Evolutionary conservation across 116 monocot species (phyloP).

Genomic region (Trichopus zeylanicus): DNA sequence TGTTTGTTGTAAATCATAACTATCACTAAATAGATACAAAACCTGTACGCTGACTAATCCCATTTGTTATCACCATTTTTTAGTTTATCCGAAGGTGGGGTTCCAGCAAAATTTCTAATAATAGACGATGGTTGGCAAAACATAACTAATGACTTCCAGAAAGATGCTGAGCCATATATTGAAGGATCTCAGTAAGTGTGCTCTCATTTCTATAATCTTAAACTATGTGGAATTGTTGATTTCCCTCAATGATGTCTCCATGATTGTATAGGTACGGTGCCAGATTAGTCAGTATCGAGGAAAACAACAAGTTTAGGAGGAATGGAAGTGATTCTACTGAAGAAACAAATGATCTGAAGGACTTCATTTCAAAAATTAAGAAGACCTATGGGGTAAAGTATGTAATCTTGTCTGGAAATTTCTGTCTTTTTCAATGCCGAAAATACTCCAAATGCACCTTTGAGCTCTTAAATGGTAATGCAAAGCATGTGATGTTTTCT

Average conservation of each 20-base stretch:
- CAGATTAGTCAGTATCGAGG: slow-evolving; percentile 33
- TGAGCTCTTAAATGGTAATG: no score
- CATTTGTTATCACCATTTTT: background rate
- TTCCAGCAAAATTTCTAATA: slow-evolving; percentile 35
- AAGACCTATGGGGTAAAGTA: slow-evolving; percentile 28
- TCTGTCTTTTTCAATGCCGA: no score
- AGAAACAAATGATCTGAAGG: slow-evolving; percentile 12
- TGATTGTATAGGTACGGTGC: slow-evolving; percentile 25
- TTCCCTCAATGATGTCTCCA: background rate
- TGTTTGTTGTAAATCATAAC: background rate
- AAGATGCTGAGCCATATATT: slow-evolving; percentile 18
- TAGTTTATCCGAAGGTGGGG: slow-evolving; percentile 33
- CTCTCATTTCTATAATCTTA: background rate
- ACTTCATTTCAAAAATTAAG: slow-evolving; percentile 29
- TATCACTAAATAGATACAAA: background rate
- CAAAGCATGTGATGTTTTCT: no score
- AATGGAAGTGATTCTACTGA: slow-evolving; percentile 2
- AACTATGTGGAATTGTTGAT: background rate
- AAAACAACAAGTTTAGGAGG: slow-evolving; percentile 31
- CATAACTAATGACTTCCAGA: slow-evolving; percentile 27
- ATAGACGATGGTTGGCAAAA: slow-evolving; percentile 56
- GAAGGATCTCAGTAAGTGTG: slow-evolving; percentile 45
- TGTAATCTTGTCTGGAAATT: background rate
- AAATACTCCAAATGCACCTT: no score
- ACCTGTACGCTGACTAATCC: background rate